Base-by-base conservation (phyloP, 495 filamentous ascomycete genomes). In the Aspergillus funiculosus region DNA sequence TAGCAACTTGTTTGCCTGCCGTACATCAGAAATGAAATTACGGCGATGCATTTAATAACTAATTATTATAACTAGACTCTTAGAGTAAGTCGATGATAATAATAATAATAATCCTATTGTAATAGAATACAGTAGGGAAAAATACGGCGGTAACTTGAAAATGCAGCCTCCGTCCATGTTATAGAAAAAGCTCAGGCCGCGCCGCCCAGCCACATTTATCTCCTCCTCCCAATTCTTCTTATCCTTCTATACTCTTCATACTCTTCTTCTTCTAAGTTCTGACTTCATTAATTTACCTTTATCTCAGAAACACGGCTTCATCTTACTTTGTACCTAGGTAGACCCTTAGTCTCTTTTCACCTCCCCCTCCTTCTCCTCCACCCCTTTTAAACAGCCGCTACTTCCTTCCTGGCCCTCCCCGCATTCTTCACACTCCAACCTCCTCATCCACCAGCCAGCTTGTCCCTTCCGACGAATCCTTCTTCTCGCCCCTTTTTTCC, bases 251-350 rank as follows among this genome's bases (percentile, higher is more conserved):
- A 34, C 45, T 47, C 45, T 21, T 27, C 39, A 20, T 14, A 41
- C 37, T 27, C 39, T 41, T 30, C 36, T 21, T 29, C 41, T 29
- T 35, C 41, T 36, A 38, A 52, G 39, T 40, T 47, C 45, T 53
- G 51, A 54, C 51, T 49, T 54, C 51, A 54, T 50, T 25, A 27
- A 26, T 6, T 21, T n/a, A 15, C 26, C 27, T 21, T 17, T n/a
- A n/a, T n/a, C n/a, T n/a, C n/a, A n/a, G 30, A 46, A 25, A 40
- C 17, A 39, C 38, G 51, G 50, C 50, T 51, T 53, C 50, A 48
- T 46, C 48, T 46, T 32, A 26, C 41, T 31, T 29, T 30, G 21
- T 11, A 40, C 35, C 15, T 18, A 28, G 5, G 18, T 36, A 48
- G 46, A 13, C 35, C 35, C 46, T 48, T 48, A 35, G 46, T 37